Evolutionary conservation across 75 land plant genomes (phyloP).

Genomic region (Pinus albicaulis): DNA sequence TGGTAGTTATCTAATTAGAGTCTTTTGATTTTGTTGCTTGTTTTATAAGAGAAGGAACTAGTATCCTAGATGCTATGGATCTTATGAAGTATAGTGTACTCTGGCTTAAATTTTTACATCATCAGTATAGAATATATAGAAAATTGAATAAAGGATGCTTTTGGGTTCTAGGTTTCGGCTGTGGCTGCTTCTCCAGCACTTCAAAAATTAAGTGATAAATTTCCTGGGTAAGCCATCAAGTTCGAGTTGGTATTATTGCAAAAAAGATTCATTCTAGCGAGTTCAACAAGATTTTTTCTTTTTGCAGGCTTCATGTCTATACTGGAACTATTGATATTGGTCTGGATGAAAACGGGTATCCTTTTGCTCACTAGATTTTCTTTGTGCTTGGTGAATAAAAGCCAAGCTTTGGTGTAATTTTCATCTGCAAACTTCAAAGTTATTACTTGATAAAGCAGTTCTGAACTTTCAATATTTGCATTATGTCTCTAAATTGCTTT

Average conservation of each 20-base stretch:
- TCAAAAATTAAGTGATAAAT: conserved; percentile 83
- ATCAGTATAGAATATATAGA: not conserved
- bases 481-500: not conserved
- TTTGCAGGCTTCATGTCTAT: conserved; percentile 85
- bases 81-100: not conserved
- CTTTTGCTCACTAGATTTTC: not conserved
- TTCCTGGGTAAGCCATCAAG: conserved; percentile 74
- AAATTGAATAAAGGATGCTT: not conserved
- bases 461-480: not conserved
- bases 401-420: not conserved
- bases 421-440: not conserved
- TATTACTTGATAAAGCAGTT: not conserved
- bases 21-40: not conserved
- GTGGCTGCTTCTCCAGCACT: conserved; percentile 98
- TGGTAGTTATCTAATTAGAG: conserved; percentile 50
- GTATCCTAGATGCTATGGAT: conserved; percentile 4
- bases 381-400: not conserved
- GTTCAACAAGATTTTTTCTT: not conserved
- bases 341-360: conserved; percentile 93
- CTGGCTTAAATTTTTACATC: not conserved
- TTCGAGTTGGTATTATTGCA: not conserved
- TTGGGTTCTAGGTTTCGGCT: conserved; percentile 70
- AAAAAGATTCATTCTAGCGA: not conserved
- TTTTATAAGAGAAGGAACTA: not conserved
- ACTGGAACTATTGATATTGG: conserved; percentile 84